Conservation (phyloP, 2,329 filamentous ascomycete species). For the Fusarium sublunatum region DNA sequence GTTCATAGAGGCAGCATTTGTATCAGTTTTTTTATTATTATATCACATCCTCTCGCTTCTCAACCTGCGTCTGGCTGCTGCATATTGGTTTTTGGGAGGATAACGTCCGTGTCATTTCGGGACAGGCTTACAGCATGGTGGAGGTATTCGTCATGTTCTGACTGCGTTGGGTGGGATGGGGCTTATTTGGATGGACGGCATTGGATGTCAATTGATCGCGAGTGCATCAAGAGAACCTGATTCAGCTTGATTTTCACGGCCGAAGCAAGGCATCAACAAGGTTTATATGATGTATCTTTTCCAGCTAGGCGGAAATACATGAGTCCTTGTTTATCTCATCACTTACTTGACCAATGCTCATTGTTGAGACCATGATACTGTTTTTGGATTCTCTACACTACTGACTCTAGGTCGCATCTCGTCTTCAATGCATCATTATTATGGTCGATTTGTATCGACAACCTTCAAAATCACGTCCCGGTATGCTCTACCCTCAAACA, state of each 20-base stretch:
- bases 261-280: conserved; percentile 14
- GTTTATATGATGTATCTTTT: conserved; percentile 41
- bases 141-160: conserved; percentile 14
- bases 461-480: conserved; percentile 13
- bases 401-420: conserved; percentile 13
- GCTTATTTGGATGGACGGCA: conserved; percentile 24
- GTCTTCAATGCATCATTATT: conserved; percentile 16
- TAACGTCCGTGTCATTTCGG: conserved; percentile 7
- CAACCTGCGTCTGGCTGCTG: conserved; percentile 21
- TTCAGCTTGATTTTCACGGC: no score
- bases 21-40: conserved; percentile 21
- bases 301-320: conserved; percentile 34
- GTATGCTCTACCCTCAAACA: background rate
- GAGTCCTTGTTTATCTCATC: conserved; percentile 14
- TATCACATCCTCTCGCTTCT: conserved; percentile 31
- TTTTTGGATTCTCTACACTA: conserved; percentile 13
- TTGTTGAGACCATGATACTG: background rate
- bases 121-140: conserved; percentile 14
- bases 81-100: conserved; percentile 23
- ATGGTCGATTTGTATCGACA: conserved; percentile 11
- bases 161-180: conserved; percentile 15
- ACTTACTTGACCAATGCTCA: conserved; percentile 4
- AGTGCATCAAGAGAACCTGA: conserved; percentile 24
- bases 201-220: conserved; percentile 24
- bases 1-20: conserved; percentile 42